Conservation (phyloP, 129 eudicot genomes). For the Ambrosia trifida region DNA sequence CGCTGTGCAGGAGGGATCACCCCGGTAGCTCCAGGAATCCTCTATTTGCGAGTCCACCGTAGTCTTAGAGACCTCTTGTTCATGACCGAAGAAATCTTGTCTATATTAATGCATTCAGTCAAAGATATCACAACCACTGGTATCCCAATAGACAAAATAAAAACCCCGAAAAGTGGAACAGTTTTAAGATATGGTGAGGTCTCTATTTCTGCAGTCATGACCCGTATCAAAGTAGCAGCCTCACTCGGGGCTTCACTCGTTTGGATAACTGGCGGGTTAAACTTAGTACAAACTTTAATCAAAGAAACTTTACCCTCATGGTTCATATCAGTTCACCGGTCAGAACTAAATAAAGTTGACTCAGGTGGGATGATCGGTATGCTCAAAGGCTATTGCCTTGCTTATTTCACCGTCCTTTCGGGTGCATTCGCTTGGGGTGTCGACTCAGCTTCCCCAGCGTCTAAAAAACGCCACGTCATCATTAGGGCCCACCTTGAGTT, state of each 20-base stretch:
- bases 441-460: conserved; percentile 45
- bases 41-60: conserved; percentile 79
- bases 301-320: conserved; percentile 85
- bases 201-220: conserved; percentile 76
- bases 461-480: conserved; percentile 50
- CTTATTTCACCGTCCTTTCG: conserved; percentile 71
- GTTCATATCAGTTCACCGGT: conserved; percentile 65
- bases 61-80: conserved; percentile 60
- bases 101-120: conserved; percentile 68
- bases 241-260: conserved; percentile 79
- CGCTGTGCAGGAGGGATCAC: conserved; percentile 69
- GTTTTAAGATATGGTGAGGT: conserved; percentile 69
- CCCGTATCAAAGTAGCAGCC: conserved; percentile 81
- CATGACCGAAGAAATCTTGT: conserved; percentile 72
- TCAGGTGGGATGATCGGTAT: conserved; percentile 66
- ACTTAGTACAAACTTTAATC: conserved; percentile 54
- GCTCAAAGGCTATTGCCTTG: conserved; percentile 80
- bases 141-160: conserved; percentile 52
- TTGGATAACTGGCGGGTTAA: conserved; percentile 82
- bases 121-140: conserved; percentile 56
- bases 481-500: conserved; percentile 65
- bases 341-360: conserved; percentile 39
- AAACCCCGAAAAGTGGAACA: conserved; percentile 44
- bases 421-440: conserved; percentile 86
- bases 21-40: conserved; percentile 95